Base-by-base conservation (phyloP, 148 eudicot species). In the Persicaria tinctoria region DNA sequence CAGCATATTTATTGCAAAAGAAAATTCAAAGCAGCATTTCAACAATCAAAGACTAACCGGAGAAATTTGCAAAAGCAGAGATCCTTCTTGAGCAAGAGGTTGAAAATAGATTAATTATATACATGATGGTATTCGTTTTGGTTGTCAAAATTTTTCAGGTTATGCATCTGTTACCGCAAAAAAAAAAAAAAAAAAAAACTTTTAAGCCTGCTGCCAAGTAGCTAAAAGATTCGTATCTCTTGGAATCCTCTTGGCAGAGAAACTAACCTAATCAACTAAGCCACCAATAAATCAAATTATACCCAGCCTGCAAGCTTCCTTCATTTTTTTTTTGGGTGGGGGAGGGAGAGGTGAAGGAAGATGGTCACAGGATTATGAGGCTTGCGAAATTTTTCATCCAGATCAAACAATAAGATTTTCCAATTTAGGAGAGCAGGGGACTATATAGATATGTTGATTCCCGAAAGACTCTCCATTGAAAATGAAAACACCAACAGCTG, bases 11-110 rank as follows among this genome's bases (percentile, higher is more conserved):
- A 17, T 27, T 6, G 47, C 12, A 46, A 69, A 2, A 48, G 46
- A 45, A 8, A 46, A 46, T 71, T 17, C 55, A 71, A 71, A 71
- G 51, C 18, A 49, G 51, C 74, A 47, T 47, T 71, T 71, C 32
- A 48, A 17, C 4, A 32, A 32, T 32, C 41, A 32, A 32, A 32
- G 70, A 44, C 4, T 5, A 66, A 14, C 44, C 13, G 47, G 70
- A 66, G 48, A 38, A 41, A 66, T 13, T 12, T 63, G 46, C 6
- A 38, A 66, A 66, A 14, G 2, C n/a, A 66, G 5, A 64, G 46
- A 38, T 46, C 47, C 70, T 66, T 38, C 47, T 66, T 66, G 44
- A 4, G 16, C 47, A 66, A 23, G 27, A 66, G 9, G 3, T 38
- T 17, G 44, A 27, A 63, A 32, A 63, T 11, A 45, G 69, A 11